Evolutionary conservation across 163 green algal genomes (phyloP), one percentile per base, ranked within the genome.

Genomic region (Scenedesmus sp.): DNA sequence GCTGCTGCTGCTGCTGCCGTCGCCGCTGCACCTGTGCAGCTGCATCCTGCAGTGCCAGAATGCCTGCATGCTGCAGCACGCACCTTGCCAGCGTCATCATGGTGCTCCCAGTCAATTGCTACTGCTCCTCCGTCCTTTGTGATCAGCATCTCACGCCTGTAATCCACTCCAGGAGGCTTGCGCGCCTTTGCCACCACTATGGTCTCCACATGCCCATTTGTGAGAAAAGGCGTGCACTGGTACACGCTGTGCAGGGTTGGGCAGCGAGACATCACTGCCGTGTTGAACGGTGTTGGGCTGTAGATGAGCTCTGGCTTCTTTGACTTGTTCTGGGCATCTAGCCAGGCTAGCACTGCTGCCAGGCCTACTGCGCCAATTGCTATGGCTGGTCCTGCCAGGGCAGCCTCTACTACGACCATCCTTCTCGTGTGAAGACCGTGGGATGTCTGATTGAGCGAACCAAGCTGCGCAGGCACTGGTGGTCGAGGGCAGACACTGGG

Each of bases 61-160:
- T 66, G 64, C 52, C 9, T 46, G 4, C 10, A 10, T 52, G 83
- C 84, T 13, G 26, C 1, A 90, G 84, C 9, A 6, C 81, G 73
- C 67, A 93, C 90, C 55, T 93, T 73, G 23, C 77, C 90, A 12
- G 62, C 84, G 12, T 87, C 57, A 79, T 93, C 89, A 82, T 59
- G 9, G 70, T 92, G 89, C 89, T 96, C 91, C 94, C 95, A 97
- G 94, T 99, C 97, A 23, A 99, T 87, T 0, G 96, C 94, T 59
- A 99, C 96, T 13, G 90, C 93, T 87, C 97, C 97, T 18, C 97
- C 97, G 91, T 99, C 97, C 9, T 93, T 84, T 20, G 95, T 96
- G 15, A 90, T 70, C 10, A 99, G 73, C 57, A 96, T 88, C 67
- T 97, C 94, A 0, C 97, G 91, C 6, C 92, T 66, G 91, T 98